phyloP scores from a whole-genome alignment of 2,329 filamentous ascomycete genomes.

The Talaromyces sp. region DNA sequence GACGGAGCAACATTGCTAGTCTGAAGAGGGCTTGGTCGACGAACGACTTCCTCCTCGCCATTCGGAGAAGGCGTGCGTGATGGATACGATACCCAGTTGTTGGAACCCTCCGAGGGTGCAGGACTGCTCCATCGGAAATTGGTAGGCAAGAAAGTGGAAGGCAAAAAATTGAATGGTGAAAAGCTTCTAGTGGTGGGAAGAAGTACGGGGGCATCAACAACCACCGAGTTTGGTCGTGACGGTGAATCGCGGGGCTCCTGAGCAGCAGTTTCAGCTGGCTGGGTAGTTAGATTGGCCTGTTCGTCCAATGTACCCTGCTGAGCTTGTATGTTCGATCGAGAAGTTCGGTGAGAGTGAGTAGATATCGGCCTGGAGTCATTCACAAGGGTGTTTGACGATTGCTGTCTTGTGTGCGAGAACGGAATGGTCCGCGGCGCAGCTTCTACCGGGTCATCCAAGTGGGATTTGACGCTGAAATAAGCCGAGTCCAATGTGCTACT shows the following conservation, averaged over 20 bases:
- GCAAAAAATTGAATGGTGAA: too few species aligned
- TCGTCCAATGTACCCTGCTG: slow-evolving; percentile 19
- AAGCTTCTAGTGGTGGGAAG: slow-evolving; percentile 20
- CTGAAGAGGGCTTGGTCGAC: slow-evolving; percentile 30
- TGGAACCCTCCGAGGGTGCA: slow-evolving; percentile 25
- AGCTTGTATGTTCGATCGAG: slow-evolving; percentile 26
- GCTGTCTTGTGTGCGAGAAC: slow-evolving; percentile 71
- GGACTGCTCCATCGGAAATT: slow-evolving; percentile 31
- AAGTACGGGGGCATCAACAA: slow-evolving; percentile 24
- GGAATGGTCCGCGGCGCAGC: slow-evolving; percentile 54
- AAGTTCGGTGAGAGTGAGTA: slow-evolving; percentile 35
- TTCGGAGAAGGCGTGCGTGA: slow-evolving; percentile 28
- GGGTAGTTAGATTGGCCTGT: neutral
- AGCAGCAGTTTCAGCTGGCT: slow-evolving; percentile 18
- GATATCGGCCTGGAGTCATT: slow-evolving; percentile 39
- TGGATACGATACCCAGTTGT: slow-evolving; percentile 39
- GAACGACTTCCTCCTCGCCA: slow-evolving; percentile 15
- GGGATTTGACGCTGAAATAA: slow-evolving; percentile 30
- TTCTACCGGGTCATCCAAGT: slow-evolving; percentile 39
- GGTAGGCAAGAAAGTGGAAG: slow-evolving; percentile 15
- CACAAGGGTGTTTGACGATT: slow-evolving; percentile 42
- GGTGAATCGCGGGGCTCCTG: slow-evolving; percentile 24
- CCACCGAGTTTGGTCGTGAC: slow-evolving; percentile 26
- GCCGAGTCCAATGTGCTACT: slow-evolving; percentile 42
- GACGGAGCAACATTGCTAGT: slow-evolving; percentile 21